Conservation (phyloP, 2,329 filamentous ascomycete species). For the Aspergillus sojae region DNA sequence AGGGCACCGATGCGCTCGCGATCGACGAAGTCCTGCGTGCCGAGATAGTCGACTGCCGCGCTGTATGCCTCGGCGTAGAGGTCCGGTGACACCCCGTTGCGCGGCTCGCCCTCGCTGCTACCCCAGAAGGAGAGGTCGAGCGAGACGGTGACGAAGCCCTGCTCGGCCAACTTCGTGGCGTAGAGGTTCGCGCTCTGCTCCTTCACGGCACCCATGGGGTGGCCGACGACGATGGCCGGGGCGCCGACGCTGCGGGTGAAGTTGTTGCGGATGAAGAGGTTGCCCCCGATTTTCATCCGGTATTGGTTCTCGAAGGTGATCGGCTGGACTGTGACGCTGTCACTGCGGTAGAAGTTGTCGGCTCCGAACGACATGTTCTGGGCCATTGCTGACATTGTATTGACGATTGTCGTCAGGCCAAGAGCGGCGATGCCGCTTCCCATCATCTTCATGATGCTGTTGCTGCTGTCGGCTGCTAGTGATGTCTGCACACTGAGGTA, state of each 20-base stretch:
- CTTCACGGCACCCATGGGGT: constrained; percentile 31
- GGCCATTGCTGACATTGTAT: constrained; percentile 14
- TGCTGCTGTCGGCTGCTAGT: not conserved
- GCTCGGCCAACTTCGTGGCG: constrained; percentile 27
- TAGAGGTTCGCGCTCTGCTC: constrained; percentile 31
- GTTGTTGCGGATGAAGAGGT: constrained; percentile 23
- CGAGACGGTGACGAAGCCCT: constrained; percentile 27
- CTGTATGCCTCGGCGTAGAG: constrained; percentile 29
- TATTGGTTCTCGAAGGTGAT: constrained; percentile 24
- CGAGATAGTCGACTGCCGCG: constrained; percentile 31
- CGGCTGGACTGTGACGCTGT: constrained; percentile 19
- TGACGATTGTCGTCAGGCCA: not conserved
- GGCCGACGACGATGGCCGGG: constrained; percentile 27
- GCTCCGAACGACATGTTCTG: constrained; percentile 29
- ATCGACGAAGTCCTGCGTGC: constrained; percentile 23
- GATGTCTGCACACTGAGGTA: not conserved
- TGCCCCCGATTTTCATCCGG: constrained; percentile 20
- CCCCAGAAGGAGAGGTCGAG: constrained; percentile 30
- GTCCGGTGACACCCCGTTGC: constrained; percentile 26
- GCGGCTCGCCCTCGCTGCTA: constrained; percentile 26
- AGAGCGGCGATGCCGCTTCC: not conserved
- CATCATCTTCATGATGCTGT: not conserved
- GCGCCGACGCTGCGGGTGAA: constrained; percentile 3
- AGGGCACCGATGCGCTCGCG: constrained; percentile 30
- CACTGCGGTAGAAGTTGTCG: constrained; percentile 29